Conservation (phyloP, 2,329 filamentous ascomycete genomes). For the Cercospora nicotianae region DNA sequence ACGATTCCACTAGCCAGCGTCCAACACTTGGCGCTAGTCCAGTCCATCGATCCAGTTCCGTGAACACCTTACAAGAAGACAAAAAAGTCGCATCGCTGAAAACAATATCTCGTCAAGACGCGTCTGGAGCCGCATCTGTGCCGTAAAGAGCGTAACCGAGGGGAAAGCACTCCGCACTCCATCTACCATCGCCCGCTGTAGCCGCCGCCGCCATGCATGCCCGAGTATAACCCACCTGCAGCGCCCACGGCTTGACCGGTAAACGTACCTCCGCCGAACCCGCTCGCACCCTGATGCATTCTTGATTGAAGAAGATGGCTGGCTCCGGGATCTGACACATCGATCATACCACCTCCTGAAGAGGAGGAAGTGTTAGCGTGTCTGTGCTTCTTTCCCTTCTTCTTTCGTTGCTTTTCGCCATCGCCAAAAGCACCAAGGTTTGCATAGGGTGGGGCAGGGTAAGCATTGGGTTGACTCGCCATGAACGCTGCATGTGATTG, state of each 20-base stretch:
- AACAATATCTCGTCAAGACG: conserved; percentile 25
- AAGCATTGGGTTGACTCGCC: conserved; percentile 29
- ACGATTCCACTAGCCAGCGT: conserved; percentile 29
- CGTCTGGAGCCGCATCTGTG: conserved; percentile 15
- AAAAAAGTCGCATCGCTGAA: conserved; percentile 23
- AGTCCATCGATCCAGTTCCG: conserved; percentile 27
- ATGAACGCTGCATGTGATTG: conserved; percentile 29
- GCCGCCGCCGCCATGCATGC: conserved; percentile 37
- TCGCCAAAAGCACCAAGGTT: conserved; percentile 32
- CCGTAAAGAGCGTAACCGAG: conserved; percentile 18
- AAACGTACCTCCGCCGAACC: conserved; percentile 38
- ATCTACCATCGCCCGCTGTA: conserved; percentile 36
- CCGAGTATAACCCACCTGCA: conserved; percentile 33
- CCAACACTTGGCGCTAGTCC: conserved; percentile 35
- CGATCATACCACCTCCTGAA: conserved; percentile 90
- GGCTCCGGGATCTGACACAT: conserved; percentile 87
- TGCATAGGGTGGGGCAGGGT: conserved; percentile 29
- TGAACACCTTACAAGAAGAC: conserved; percentile 34
- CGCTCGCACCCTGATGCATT: conserved; percentile 86
- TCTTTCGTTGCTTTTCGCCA: conserved; percentile 68
- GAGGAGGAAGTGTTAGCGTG: conserved; percentile 99
- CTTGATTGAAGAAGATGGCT: conserved; percentile 84
- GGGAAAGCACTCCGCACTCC: conserved; percentile 18
- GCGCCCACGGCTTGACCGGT: conserved; percentile 28
- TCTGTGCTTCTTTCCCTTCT: conserved; percentile 99